These are phyloP conservation scores for Stromatinia cepivora DNA, from an alignment of 2,329 filamentous ascomycete species.

Conservation along the genomic window DNA sequence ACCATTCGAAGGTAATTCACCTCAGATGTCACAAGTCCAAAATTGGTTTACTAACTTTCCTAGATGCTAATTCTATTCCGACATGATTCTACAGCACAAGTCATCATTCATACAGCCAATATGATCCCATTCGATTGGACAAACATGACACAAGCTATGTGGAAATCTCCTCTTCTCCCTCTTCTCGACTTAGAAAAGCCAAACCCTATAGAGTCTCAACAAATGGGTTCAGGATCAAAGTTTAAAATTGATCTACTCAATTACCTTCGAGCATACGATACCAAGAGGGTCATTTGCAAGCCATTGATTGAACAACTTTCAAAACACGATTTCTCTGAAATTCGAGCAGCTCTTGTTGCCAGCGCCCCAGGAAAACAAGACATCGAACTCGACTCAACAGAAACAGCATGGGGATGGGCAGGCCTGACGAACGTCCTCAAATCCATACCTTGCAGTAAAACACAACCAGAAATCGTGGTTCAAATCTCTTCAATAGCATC, in stretches of 20 bases:
- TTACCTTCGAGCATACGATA: conserved; percentile 72
- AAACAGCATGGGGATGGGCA: conserved; percentile 76
- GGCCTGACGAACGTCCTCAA: conserved; percentile 62
- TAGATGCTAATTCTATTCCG: conserved; percentile 87
- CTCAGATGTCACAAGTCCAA: not conserved
- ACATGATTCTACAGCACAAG: conserved; percentile 72
- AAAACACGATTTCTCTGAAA: conserved; percentile 66
- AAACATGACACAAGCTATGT: conserved; percentile 83
- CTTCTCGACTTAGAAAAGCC: not conserved
- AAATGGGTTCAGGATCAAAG: conserved; percentile 59
- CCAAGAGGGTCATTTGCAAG: conserved; percentile 52
- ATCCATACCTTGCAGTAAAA: conserved; percentile 50
- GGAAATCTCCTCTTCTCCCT: conserved; percentile 72
- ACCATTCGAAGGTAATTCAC: conserved; percentile 53
- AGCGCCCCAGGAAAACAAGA: conserved; percentile 72
- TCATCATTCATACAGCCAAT: conserved; percentile 87
- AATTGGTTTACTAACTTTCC: conserved; percentile 11
- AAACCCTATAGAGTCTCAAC: conserved; percentile 26
- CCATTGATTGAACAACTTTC: conserved; percentile 58
- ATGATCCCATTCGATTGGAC: conserved; percentile 87
- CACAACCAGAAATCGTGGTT: conserved; percentile 51
- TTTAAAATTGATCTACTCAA: conserved; percentile 76
- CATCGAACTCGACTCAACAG: conserved; percentile 44
- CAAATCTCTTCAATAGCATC: conserved; percentile 84
- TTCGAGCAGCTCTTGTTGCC: conserved; percentile 72